phyloP scores from a whole-genome alignment of 2,329 filamentous ascomycete genomes.

The Fusarium sp. region DNA sequence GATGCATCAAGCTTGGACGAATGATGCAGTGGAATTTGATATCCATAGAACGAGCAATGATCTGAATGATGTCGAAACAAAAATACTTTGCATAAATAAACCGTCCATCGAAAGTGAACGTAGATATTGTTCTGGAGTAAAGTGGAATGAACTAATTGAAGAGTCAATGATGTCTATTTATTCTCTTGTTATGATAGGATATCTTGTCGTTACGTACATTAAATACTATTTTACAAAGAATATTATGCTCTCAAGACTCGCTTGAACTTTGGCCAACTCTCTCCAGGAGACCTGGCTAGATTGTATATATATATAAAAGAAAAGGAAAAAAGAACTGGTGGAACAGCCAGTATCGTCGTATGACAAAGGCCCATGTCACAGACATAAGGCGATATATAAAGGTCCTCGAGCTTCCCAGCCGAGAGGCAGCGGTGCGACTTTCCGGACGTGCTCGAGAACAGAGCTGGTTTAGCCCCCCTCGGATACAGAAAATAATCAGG shows the following conservation, averaged over 20 bases:
- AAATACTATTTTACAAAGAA: slow-evolving; percentile 32
- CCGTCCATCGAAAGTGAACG: neutral
- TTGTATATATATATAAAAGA: neutral
- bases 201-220: slow-evolving; percentile 21
- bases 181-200: neutral
- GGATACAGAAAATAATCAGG: neutral
- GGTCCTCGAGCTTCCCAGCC: neutral
- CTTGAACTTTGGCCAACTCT: slow-evolving; percentile 1
- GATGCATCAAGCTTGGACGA: slow-evolving; percentile 15
- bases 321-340: neutral
- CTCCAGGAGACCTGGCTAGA: slow-evolving; percentile 14
- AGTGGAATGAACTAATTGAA: neutral
- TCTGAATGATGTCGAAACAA: slow-evolving; percentile 28
- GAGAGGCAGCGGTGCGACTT: neutral
- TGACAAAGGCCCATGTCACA: slow-evolving; percentile 30
- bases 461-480: neutral
- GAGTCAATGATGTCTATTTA: neutral
- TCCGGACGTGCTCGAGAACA: neutral
- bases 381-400: slow-evolving; percentile 19
- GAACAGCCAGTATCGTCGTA: slow-evolving; percentile 29
- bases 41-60: slow-evolving; percentile 43
- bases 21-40: slow-evolving; percentile 27
- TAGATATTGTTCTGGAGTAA: neutral
- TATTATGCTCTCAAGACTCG: slow-evolving; percentile 21
- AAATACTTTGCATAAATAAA: neutral